Conservation (phyloP, 768 basidiomycete species). For the Tephrocybe sp. region DNA sequence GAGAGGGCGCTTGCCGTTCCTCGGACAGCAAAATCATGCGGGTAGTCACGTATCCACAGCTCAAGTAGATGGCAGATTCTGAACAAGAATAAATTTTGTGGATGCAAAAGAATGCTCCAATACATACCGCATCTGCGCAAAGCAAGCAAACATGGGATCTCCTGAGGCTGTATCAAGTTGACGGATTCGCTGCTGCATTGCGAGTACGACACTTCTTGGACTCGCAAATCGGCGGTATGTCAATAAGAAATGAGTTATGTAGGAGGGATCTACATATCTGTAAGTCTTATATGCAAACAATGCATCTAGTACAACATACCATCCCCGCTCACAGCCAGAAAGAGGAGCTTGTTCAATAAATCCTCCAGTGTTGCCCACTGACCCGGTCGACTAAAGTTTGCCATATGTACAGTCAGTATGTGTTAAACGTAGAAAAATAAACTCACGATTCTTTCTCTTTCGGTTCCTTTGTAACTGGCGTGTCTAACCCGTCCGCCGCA, state of each 20-base stretch:
- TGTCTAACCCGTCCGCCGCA: constrained; percentile 17
- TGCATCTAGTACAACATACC: constrained; percentile 42
- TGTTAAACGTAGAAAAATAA: neutral
- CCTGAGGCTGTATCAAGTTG: constrained; percentile 64
- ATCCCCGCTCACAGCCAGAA: constrained; percentile 82
- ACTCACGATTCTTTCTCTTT: constrained; percentile 37
- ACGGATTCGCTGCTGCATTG: constrained; percentile 87
- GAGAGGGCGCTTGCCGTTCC: constrained; percentile 71
- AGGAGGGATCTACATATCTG: constrained; percentile 60
- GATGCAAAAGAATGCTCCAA: constrained; percentile 5
- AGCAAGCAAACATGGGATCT: constrained; percentile 85
- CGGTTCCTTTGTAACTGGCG: constrained; percentile 23
- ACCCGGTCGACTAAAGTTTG: constrained; percentile 44
- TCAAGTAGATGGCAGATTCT: constrained; percentile 83
- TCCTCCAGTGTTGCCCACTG: constrained; percentile 80
- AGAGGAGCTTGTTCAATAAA: constrained; percentile 78
- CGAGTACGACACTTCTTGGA: constrained; percentile 76
- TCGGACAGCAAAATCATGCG: constrained; percentile 77
- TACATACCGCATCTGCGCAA: constrained; percentile 81
- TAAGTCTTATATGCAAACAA: neutral
- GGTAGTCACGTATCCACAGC: constrained; percentile 75
- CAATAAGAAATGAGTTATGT: constrained; percentile 77
- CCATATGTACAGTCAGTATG: neutral
- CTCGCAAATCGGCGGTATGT: constrained; percentile 83
- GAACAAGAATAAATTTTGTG: constrained; percentile 6